phyloP scores from a whole-genome alignment of 257 asterid species.

The Solanum tarapatanum region DNA sequence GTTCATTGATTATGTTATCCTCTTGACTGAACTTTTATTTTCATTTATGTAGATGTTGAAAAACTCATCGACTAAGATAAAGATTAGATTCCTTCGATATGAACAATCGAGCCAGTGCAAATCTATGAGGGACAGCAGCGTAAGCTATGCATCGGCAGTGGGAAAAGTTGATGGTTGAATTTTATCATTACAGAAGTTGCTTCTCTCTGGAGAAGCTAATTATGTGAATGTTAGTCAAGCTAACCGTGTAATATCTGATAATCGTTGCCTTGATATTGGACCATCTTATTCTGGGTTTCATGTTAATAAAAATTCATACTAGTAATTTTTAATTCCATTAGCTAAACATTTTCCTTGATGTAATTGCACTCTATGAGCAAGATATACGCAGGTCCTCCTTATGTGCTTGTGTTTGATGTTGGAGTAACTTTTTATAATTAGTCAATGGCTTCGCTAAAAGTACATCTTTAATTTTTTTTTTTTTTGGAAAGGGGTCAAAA shows the following conservation, averaged over 20 bases:
- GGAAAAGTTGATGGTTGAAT: constrained; percentile 58
- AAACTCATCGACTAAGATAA: constrained; percentile 58
- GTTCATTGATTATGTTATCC: not conserved
- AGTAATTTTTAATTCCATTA: not conserved
- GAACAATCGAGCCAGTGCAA: constrained; percentile 96
- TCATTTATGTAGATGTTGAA: constrained; percentile 54
- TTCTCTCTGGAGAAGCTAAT: not conserved
- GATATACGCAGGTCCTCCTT: not conserved
- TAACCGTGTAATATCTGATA: constrained; percentile 2
- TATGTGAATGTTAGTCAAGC: not conserved
- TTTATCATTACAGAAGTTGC: not conserved
- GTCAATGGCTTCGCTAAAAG: not conserved
- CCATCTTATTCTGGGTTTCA: not conserved
- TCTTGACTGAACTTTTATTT: not conserved
- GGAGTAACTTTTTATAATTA: not conserved
- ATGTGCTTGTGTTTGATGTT: not conserved
- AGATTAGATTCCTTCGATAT: constrained; percentile 65
- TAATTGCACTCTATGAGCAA: not conserved
- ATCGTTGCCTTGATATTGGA: not conserved
- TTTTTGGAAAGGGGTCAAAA: not conserved
- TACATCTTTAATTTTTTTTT: not conserved
- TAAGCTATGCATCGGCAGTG: constrained; percentile 91
- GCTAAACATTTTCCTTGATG: not conserved
- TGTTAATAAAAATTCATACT: not conserved
- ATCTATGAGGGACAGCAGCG: constrained; percentile 86